Conservation (phyloP, 129 eudicot species). For the Lactuca saligna region DNA sequence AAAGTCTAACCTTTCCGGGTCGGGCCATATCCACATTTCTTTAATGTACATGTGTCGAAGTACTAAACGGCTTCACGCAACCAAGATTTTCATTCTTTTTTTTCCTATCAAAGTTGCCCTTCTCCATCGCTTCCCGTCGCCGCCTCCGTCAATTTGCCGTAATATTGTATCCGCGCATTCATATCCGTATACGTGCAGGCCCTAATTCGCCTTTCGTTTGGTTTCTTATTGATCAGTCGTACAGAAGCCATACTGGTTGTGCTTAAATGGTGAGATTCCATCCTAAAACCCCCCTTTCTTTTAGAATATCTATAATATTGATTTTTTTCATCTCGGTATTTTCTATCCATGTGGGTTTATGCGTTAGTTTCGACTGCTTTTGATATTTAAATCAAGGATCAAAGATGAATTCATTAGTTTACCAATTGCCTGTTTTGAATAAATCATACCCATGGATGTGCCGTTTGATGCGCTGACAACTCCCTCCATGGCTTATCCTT, state of each 20-base stretch:
- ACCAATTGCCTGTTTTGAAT: slow-evolving; percentile 8
- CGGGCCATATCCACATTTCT: slow-evolving; percentile 6
- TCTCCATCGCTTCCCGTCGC: slow-evolving; percentile 13
- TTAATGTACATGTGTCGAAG: not conserved
- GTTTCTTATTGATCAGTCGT: slow-evolving; percentile 9
- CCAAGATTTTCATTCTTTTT: slow-evolving; percentile 10
- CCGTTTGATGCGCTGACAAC: not conserved
- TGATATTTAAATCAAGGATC: not conserved
- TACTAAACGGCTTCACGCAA: not conserved
- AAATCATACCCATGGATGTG: slow-evolving; percentile 9
- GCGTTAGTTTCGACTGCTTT: slow-evolving; percentile 6
- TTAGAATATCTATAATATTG: not conserved
- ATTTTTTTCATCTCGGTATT: not conserved
- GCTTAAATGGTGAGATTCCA: slow-evolving; percentile 23
- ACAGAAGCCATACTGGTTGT: not conserved
- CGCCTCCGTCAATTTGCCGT: slow-evolving; percentile 15
- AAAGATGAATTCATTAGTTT: not conserved
- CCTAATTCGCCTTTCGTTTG: not conserved
- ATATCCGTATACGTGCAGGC: slow-evolving; percentile 12
- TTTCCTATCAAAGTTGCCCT: slow-evolving; percentile 9
- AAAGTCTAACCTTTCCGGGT: not conserved
- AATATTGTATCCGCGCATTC: not conserved
- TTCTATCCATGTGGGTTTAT: not conserved
- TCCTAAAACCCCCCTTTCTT: slow-evolving; percentile 10
- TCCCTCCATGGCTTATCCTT: not conserved